Percentiles rank a stretch among this genome's conserved stretches.
These are phyloP conservation scores for Immersiella caudata DNA, from an alignment of 495 filamentous ascomycete species.

Conservation along the genomic window DNA sequence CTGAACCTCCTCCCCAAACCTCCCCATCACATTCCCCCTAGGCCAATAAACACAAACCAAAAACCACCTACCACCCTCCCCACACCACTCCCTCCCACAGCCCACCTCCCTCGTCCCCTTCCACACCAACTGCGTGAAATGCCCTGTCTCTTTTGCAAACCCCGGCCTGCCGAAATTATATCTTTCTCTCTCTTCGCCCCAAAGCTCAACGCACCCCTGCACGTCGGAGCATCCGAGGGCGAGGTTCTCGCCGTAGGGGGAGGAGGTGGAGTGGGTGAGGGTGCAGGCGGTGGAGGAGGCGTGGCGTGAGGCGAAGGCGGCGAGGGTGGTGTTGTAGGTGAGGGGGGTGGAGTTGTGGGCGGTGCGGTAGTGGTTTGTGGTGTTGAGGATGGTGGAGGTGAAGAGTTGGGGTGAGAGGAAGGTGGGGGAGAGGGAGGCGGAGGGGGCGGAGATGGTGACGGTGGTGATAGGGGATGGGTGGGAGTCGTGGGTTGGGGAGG, in stretches of 20 bases:
- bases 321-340: constrained; percentile 67
- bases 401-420: constrained; percentile 57
- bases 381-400: constrained; percentile 61
- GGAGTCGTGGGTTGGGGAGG: constrained; percentile 10
- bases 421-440: constrained; percentile 37
- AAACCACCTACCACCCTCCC: constrained; percentile 61
- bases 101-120: constrained; percentile 68
- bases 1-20: constrained; percentile 57
- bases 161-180: constrained; percentile 62
- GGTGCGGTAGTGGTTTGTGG: constrained; percentile 67
- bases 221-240: constrained; percentile 67
- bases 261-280: constrained; percentile 64
- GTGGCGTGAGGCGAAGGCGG: constrained; percentile 52
- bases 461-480: constrained; percentile 14
- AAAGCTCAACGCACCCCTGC: constrained; percentile 61
- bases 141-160: constrained; percentile 70
- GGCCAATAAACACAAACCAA: constrained; percentile 83
- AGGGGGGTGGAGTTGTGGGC: constrained; percentile 64
- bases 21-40: constrained; percentile 69
- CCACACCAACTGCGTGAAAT: constrained; percentile 89
- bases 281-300: constrained; percentile 47
- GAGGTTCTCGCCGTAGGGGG: constrained; percentile 78
- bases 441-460: constrained; percentile 35
- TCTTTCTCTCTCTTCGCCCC: constrained; percentile 63
- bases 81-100: constrained; percentile 66